Percentiles rank a stretch among this genome's conserved stretches.
Conservation (phyloP, 1,284 basidiomycete species). For the Ustilago shanxiensis region DNA sequence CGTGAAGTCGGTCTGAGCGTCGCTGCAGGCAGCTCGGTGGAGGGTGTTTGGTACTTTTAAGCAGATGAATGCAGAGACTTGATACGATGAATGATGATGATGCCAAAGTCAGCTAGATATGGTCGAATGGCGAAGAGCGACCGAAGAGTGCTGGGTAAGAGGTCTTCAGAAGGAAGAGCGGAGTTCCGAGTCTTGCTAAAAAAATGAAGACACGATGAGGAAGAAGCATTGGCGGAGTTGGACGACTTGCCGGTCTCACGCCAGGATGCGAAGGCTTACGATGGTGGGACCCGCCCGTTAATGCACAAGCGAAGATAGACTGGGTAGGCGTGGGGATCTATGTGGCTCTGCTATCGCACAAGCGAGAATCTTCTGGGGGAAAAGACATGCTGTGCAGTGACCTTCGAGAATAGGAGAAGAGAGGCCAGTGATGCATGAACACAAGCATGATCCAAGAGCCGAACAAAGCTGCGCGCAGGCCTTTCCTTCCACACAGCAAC, state of each 20-base stretch:
- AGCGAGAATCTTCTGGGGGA: neutral
- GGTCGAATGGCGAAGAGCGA: neutral
- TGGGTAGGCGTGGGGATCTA: neutral
- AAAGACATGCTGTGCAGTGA: neutral
- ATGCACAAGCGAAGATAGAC: neutral
- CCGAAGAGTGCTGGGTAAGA: neutral
- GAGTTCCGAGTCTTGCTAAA: slow-evolving; percentile 10
- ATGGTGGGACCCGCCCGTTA: neutral
- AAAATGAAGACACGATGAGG: neutral
- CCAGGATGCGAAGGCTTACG: neutral
- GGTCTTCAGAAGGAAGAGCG: slow-evolving; percentile 7
- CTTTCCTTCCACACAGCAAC: neutral
- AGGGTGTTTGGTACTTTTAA: neutral
- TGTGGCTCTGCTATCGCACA: slow-evolving; percentile 1
- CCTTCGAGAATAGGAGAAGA: slow-evolving; percentile 1
- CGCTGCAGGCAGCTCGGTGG: neutral
- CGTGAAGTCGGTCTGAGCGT: neutral
- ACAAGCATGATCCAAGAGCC: slow-evolving; percentile 1
- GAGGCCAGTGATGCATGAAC: slow-evolving; percentile 7
- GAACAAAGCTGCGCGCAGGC: neutral
- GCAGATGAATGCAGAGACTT: neutral
- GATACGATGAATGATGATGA: neutral
- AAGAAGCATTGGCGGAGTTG: slow-evolving; percentile 1
- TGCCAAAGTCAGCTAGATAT: neutral
- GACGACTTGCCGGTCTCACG: slow-evolving; percentile 7